Evolutionary conservation across 2,329 filamentous ascomycete genomes (phyloP).

Genomic region (Zelopaecilomyces penicillatus): DNA sequence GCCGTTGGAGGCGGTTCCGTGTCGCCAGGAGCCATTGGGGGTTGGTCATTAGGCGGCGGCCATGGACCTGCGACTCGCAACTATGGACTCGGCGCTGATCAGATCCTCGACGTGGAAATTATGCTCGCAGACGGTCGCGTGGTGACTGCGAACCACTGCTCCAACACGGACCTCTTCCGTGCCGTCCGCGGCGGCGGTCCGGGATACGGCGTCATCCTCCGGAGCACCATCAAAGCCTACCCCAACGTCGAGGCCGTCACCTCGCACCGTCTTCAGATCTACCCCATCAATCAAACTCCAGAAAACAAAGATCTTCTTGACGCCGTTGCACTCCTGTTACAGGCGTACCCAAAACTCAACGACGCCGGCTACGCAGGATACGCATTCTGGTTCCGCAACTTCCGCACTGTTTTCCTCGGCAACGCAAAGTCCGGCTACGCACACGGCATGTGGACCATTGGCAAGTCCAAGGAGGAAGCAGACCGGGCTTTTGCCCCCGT

Average conservation of each 20-base stretch:
- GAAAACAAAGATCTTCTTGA: slow-evolving; percentile 19
- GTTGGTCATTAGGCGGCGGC: slow-evolving; percentile 32
- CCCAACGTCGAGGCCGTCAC: slow-evolving; percentile 13
- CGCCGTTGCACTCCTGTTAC: slow-evolving; percentile 20
- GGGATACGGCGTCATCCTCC: slow-evolving; percentile 25
- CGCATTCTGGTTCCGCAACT: slow-evolving; percentile 20
- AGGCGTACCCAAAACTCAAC: slow-evolving; percentile 22
- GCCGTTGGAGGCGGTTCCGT: slow-evolving; percentile 24
- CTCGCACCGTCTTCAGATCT: slow-evolving; percentile 12
- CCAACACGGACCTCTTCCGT: slow-evolving; percentile 28
- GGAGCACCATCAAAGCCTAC: slow-evolving; percentile 28
- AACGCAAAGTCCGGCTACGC: slow-evolving; percentile 19
- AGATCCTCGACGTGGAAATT: slow-evolving; percentile 33
- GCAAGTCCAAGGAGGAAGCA: slow-evolving; percentile 15
- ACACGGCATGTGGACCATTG: slow-evolving; percentile 21
- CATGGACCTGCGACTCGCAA: slow-evolving; percentile 29
- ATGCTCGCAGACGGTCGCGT: slow-evolving; percentile 28
- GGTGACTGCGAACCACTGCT: slow-evolving; percentile 24
- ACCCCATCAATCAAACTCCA: slow-evolving; percentile 12
- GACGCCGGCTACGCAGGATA: slow-evolving; percentile 23
- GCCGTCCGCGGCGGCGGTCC: slow-evolving; percentile 29
- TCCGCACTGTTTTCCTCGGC: slow-evolving; percentile 13
- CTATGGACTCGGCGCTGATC: slow-evolving; percentile 35
- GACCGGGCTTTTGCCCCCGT: slow-evolving; percentile 14
- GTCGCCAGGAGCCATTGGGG: slow-evolving; percentile 23